phyloP scores from a whole-genome alignment of 2,329 filamentous ascomycete species.

The Huntiella savannae region DNA sequence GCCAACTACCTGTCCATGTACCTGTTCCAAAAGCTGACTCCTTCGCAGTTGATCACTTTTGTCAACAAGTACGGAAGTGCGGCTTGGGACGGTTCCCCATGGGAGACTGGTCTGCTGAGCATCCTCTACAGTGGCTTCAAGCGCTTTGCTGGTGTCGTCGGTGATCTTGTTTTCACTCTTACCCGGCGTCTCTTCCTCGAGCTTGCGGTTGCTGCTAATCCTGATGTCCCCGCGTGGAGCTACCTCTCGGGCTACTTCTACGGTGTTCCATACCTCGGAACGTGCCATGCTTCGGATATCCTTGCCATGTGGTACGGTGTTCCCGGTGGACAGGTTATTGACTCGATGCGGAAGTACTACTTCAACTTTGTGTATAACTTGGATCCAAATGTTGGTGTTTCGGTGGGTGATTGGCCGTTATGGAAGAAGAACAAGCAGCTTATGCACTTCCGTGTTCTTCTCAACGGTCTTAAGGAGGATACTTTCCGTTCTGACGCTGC shows the following conservation, averaged over 20 bases:
- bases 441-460: slow-evolving; percentile 13
- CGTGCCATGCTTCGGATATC: slow-evolving; percentile 41
- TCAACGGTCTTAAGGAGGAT: slow-evolving; percentile 11
- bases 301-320: slow-evolving; percentile 35
- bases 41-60: slow-evolving; percentile 25
- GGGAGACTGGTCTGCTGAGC: slow-evolving; percentile 35
- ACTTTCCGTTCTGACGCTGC: slow-evolving; percentile 13
- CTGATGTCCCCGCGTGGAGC: slow-evolving; percentile 34
- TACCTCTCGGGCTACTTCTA: slow-evolving; percentile 42
- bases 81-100: slow-evolving; percentile 39
- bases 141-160: slow-evolving; percentile 40
- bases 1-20: slow-evolving; percentile 30
- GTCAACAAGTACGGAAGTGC: slow-evolving; percentile 32
- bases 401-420: slow-evolving; percentile 17
- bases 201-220: slow-evolving; percentile 20
- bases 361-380: slow-evolving; percentile 36
- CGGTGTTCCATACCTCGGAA: slow-evolving; percentile 41
- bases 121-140: slow-evolving; percentile 49
- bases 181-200: slow-evolving; percentile 26
- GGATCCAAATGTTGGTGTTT: slow-evolving; percentile 30
- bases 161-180: slow-evolving; percentile 38
- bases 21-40: slow-evolving; percentile 28
- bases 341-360: slow-evolving; percentile 35
- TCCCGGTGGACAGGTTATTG: slow-evolving; percentile 27
- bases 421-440: slow-evolving; percentile 25